Percentiles rank a stretch among this genome's conserved stretches.
These are phyloP conservation scores for Xylaria acuta DNA, from an alignment of 495 filamentous ascomycete species.

Conservation along the genomic window DNA sequence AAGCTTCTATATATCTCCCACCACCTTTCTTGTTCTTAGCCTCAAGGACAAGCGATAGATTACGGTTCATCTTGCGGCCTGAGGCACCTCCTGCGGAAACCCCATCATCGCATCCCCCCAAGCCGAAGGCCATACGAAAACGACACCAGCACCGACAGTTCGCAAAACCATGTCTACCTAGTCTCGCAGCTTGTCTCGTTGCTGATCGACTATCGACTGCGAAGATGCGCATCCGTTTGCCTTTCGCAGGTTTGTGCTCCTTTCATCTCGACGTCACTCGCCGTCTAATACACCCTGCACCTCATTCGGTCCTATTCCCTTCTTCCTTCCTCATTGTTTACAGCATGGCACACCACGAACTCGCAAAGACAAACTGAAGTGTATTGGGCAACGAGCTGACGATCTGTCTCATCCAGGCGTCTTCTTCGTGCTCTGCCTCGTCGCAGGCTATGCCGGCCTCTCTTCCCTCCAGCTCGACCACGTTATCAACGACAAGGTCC, in stretches of 20 bases:
- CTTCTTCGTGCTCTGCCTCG: constrained; percentile 77
- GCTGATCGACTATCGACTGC: constrained; percentile 13
- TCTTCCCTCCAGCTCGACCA: constrained; percentile 61
- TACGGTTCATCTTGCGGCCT: neutral
- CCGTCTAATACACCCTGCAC: neutral
- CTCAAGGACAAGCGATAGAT: neutral
- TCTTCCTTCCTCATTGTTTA: constrained; percentile 1
- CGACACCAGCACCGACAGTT: neutral
- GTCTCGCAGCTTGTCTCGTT: constrained; percentile 20
- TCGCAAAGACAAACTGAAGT: neutral
- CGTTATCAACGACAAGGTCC: constrained; percentile 80
- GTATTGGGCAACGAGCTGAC: constrained; percentile 21
- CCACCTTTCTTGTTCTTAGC: constrained; percentile 10
- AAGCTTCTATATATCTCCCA: constrained; percentile 2
- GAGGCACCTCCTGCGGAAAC: neutral
- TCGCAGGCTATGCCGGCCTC: constrained; percentile 81
- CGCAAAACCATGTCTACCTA: constrained; percentile 37
- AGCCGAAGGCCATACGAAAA: neutral
- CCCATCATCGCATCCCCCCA: constrained; percentile 4
- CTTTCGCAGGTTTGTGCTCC: constrained; percentile 67
- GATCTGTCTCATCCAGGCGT: constrained; percentile 57
- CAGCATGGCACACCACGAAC: neutral
- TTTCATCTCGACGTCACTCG: neutral
- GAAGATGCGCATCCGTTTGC: constrained; percentile 45
- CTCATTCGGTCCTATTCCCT: constrained; percentile 11